These are phyloP conservation scores for Boletus reticulatus DNA, from an alignment of 768 basidiomycete species.

Conservation along the genomic window DNA sequence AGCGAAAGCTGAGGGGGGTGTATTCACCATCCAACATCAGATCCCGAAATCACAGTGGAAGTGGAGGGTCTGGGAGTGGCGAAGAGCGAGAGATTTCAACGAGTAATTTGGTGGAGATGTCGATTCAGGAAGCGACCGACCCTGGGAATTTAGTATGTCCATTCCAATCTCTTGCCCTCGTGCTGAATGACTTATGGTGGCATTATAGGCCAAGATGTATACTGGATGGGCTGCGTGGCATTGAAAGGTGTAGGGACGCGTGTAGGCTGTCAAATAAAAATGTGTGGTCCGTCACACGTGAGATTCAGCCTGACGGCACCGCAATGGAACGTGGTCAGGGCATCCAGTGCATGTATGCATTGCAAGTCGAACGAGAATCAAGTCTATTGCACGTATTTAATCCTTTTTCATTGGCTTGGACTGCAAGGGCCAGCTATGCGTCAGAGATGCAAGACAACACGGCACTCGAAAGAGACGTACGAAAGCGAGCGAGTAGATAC, in stretches of 20 bases:
- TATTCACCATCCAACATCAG: conserved; percentile 49
- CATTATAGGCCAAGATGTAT: conserved; percentile 81
- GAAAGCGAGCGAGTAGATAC: conserved; percentile 45
- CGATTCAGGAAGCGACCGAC: conserved; percentile 88
- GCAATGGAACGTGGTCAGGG: background rate
- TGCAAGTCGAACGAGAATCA: conserved; percentile 1
- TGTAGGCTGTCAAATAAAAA: background rate
- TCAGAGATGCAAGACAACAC: background rate
- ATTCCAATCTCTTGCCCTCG: background rate
- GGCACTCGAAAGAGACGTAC: conserved; percentile 30
- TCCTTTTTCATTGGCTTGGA: conserved; percentile 29
- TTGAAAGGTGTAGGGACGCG: conserved; percentile 28
- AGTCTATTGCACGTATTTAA: conserved; percentile 21
- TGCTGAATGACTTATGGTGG: conserved; percentile 4
- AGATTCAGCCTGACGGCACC: background rate
- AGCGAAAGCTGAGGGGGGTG: conserved; percentile 76
- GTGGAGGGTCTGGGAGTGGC: conserved; percentile 17
- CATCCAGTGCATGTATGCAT: conserved; percentile 11
- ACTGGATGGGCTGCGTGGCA: conserved; percentile 87
- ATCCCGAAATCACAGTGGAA: conserved; percentile 34
- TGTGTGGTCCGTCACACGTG: background rate
- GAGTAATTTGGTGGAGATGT: conserved; percentile 83
- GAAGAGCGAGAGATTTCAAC: conserved; percentile 57
- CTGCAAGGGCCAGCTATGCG: conserved; percentile 5
- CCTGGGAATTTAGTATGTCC: conserved; percentile 59